Base-by-base conservation (phyloP, 2,329 filamentous ascomycete species). In the Aspergillus sp. region DNA sequence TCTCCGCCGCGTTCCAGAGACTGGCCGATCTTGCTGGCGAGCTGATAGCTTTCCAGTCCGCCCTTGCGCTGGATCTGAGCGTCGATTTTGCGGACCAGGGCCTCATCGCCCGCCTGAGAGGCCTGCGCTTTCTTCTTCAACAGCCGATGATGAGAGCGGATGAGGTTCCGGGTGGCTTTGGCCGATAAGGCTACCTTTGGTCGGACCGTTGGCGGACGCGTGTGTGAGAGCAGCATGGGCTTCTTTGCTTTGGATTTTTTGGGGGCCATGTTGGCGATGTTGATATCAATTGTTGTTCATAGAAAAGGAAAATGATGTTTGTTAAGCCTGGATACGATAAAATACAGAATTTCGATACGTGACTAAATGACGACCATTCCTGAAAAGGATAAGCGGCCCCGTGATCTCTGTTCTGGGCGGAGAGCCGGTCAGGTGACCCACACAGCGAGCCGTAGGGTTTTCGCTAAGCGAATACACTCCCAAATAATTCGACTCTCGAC, bases 1-100 rank as follows among this genome's bases (percentile, higher is more conserved):
- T 87, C 84, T n/a, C 84, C 84, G 32, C 84, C 84, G 10, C 84
- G 78, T 36, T 81, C 76, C 30, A 73, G 73, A 3, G 81, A 81
- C 63, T 87, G 84, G 0, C 84, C 84, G 46, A 80, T 77, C 55
- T 81, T 83, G 69, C 82, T 85, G 44, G 84, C 84, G 43, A 78
- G 73, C 65, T 87, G 84, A 58, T 87, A 87, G 20, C 72, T 75
- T 57, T 81, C 72, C 48, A 87, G 67, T 0, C 84, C 84, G 7
- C 84, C 84, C 47, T 80, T 76, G n/a, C 73, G 70, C 19, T 78
- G 71, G 51, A 86, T 82, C 49, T 80, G 71, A 16, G 66, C 64
- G 50, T 78, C 70, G 13, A 86, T 65, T 14, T 71, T 64, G 30
- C 65, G 61, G 19, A 76, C 75, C 26, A 70, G 63, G 16, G 63